Evolutionary conservation across 2,329 filamentous ascomycete genomes (phyloP).

Genomic region (Epichloe coenophiala): DNA sequence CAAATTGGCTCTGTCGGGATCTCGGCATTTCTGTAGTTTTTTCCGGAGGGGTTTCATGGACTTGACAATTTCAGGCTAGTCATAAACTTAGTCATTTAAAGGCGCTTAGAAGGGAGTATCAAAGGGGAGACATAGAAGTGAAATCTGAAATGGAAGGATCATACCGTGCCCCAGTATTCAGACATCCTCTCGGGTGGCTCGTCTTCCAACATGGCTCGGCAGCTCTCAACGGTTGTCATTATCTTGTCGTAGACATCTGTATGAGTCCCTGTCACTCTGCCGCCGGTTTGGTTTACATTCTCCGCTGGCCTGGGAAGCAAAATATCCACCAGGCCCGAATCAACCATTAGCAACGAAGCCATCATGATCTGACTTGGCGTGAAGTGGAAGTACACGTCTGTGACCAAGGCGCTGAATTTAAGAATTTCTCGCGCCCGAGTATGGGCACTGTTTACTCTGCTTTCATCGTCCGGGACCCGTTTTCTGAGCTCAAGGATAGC

Average conservation of each 20-base stretch:
- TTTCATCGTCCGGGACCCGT: slow-evolving; percentile 46
- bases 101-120: too few relatives aligned
- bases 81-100: not conserved
- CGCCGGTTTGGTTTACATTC: slow-evolving; percentile 14
- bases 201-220: slow-evolving; percentile 39
- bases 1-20: slow-evolving; percentile 61
- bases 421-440: slow-evolving; percentile 58
- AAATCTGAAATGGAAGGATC: slow-evolving; percentile 6
- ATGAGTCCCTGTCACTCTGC: slow-evolving; percentile 11
- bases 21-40: slow-evolving; percentile 60
- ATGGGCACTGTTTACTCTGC: slow-evolving; percentile 49
- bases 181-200: slow-evolving; percentile 43
- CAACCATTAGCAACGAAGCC: slow-evolving; percentile 62
- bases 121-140: not conserved
- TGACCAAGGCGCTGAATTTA: slow-evolving; percentile 69
- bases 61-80: slow-evolving; percentile 28
- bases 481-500: slow-evolving; percentile 70
- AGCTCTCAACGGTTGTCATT: slow-evolving; percentile 33
- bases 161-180: slow-evolving; percentile 40
- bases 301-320: slow-evolving; percentile 27
- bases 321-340: slow-evolving; percentile 45
- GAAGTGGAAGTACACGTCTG: slow-evolving; percentile 94
- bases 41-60: slow-evolving; percentile 44
- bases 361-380: slow-evolving; percentile 91
- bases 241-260: slow-evolving; percentile 31